These are phyloP conservation scores for Aquanectria penicillioides DNA, from an alignment of 2,329 filamentous ascomycete genomes.

Conservation along the genomic window DNA sequence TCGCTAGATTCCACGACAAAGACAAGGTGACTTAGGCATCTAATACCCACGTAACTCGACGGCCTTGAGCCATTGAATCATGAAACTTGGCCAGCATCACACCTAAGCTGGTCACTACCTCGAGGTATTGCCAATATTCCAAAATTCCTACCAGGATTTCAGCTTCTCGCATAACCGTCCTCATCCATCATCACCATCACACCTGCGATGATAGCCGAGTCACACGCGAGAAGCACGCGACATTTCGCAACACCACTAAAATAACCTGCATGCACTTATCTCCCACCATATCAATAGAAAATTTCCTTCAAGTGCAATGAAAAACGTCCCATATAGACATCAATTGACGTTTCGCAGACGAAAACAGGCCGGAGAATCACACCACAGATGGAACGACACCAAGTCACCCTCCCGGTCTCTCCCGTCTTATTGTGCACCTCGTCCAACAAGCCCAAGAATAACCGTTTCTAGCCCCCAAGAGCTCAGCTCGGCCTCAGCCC, in stretches of 20 bases:
- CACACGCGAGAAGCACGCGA: constrained; percentile 3
- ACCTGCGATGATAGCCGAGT: neutral
- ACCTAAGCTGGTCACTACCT: no score
- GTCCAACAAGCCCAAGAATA: constrained; percentile 5
- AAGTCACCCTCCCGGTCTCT: constrained; percentile 11
- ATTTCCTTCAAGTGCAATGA: neutral
- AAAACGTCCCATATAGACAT: neutral
- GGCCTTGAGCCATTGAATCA: neutral
- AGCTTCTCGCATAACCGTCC: no score
- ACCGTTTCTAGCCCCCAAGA: neutral
- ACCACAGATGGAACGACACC: constrained; percentile 26
- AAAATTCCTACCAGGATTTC: no score
- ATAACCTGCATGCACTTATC: neutral
- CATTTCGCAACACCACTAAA: neutral
- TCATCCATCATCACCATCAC: neutral
- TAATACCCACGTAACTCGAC: neutral
- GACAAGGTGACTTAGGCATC: neutral
- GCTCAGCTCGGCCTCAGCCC: no score
- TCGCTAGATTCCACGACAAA: no score
- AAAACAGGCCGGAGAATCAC: constrained; percentile 22
- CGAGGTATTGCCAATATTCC: no score
- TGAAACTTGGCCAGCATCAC: no score
- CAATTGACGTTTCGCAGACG: constrained; percentile 13
- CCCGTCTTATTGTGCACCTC: constrained; percentile 6
- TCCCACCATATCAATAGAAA: neutral